Conservation (phyloP, 345 rosid genomes). For the Arabis alpina region DNA sequence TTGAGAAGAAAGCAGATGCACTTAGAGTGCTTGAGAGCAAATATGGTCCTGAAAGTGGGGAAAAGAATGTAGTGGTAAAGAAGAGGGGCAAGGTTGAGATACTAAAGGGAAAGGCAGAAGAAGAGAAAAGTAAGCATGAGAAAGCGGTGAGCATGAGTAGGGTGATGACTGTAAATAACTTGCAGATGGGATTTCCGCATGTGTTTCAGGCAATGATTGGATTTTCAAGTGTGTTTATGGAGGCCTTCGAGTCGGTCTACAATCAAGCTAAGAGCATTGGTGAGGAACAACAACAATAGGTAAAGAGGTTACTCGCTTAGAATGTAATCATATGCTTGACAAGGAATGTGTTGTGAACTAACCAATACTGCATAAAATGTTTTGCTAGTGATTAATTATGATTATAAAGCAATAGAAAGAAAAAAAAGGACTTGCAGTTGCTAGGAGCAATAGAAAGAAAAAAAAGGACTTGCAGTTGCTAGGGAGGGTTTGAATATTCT, state of each 20-base stretch:
- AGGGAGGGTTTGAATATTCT: background rate
- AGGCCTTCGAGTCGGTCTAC: conserved; percentile 80
- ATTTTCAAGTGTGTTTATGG: conserved; percentile 90
- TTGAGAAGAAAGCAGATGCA: conserved; percentile 68
- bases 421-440: background rate
- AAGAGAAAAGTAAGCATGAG: conserved; percentile 80
- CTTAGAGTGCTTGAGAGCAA: conserved; percentile 76
- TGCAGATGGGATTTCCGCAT: conserved; percentile 92
- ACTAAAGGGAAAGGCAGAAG: conserved; percentile 71
- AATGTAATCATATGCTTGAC: too few species aligned
- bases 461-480: background rate
- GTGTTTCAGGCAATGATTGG: conserved; percentile 90
- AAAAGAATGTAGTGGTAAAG: conserved; percentile 65
- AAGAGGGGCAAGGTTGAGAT: conserved; percentile 69
- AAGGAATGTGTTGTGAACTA: too few species aligned
- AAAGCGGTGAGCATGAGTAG: conserved; percentile 78
- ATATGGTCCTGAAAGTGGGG: conserved; percentile 58
- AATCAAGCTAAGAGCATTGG: conserved; percentile 61
- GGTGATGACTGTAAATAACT: conserved; percentile 79
- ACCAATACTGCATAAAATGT: too few species aligned
- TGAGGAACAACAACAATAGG: conserved; percentile 47
- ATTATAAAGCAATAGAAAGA: too few species aligned
- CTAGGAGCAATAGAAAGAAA: background rate
- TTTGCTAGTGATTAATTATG: too few species aligned
- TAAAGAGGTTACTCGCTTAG: conserved; percentile 38